Base-by-base conservation (phyloP, 1,139 yeast species). In the Scheffersomyces segobiensis region DNA sequence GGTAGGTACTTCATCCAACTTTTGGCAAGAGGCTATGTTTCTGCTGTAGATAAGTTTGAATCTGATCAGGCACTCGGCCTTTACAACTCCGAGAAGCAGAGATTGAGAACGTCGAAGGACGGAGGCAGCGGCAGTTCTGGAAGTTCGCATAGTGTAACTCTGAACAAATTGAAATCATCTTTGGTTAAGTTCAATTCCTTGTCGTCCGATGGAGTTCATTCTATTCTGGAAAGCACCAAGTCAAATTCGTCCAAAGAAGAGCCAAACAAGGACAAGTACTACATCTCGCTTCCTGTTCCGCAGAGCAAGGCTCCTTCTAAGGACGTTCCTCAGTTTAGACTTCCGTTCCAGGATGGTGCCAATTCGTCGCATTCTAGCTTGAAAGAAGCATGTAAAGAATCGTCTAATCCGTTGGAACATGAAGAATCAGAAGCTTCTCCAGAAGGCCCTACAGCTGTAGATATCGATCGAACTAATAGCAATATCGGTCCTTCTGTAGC, bases 1-100 rank as follows among this genome's bases (percentile, higher is more conserved):
- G 95, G 95, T 0, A 71, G 84, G 47, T 87, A 83, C 63, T 89
- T 89, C 67, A 87, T 87, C 60, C 80, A 80, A 62, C 63, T 89
- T 24, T 70, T 89, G 53, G 80, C 92, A 0, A 81, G 81, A 62
- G 91, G 88, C 0, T 89, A 88, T 67, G 85, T 88, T 1, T 77
- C 81, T 57, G 86, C 89, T 0, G 84, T 83, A 2, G 80, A 81
- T 53, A 79, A 78, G 52, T 75, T 83, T 62, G 82, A 80, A 56
- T 73, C 77, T 10, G 74, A 72, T 20, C 79, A 77, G 60, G 42
- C 55, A 17, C 50, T 49, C 12, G 53, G 53, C 2, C 55, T 50
- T 3, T 49, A 49, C 17, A 49, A 17, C 5, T 7, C 26, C 26
- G 46, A 48, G 5, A 21, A 12, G 3, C 59, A 54, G 17, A 21